These are phyloP conservation scores for Fusarium palustre DNA, from an alignment of 2,329 filamentous ascomycete genomes.

Conservation along the genomic window DNA sequence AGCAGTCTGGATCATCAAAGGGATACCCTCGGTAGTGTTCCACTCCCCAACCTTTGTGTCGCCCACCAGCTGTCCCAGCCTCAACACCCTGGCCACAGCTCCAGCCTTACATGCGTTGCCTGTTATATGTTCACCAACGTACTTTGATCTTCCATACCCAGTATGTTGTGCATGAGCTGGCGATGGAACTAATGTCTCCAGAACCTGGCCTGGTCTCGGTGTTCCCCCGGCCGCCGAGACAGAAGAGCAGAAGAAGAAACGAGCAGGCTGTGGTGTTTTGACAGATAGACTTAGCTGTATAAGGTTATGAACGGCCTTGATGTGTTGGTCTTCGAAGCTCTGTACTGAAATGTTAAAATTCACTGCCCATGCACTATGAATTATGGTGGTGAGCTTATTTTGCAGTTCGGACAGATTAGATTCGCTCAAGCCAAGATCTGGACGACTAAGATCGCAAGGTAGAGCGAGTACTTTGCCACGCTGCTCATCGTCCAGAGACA, in stretches of 20 bases:
- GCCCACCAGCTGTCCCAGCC: slow-evolving; percentile 64
- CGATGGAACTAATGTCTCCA: slow-evolving; percentile 51
- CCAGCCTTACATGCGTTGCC: slow-evolving; percentile 49
- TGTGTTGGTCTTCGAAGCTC: slow-evolving; percentile 62
- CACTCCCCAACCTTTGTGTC: slow-evolving; percentile 61
- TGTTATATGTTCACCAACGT: slow-evolving; percentile 55
- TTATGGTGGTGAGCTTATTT: slow-evolving; percentile 55
- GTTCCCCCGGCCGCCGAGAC: slow-evolving; percentile 51
- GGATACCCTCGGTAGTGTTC: slow-evolving; percentile 64
- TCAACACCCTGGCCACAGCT: slow-evolving; percentile 52
- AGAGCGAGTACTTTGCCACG: slow-evolving; percentile 39
- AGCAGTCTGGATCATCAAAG: slow-evolving; percentile 63
- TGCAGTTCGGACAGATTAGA: slow-evolving; percentile 48
- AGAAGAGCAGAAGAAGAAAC: slow-evolving; percentile 65
- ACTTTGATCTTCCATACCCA: slow-evolving; percentile 58
- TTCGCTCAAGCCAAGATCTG: slow-evolving; percentile 31
- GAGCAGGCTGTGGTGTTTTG: slow-evolving; percentile 12
- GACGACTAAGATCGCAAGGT: slow-evolving; percentile 36
- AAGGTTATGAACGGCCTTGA: slow-evolving; percentile 60
- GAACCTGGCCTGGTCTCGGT: slow-evolving; percentile 50
- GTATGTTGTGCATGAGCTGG: slow-evolving; percentile 55
- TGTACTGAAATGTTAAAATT: slow-evolving; percentile 66
- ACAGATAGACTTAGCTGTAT: slow-evolving; percentile 53
- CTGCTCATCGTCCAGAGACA: slow-evolving; percentile 35
- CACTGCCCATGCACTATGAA: slow-evolving; percentile 66